phyloP scores from a whole-genome alignment of 2,329 filamentous ascomycete species.

The Fusarium keratoplasticum region DNA sequence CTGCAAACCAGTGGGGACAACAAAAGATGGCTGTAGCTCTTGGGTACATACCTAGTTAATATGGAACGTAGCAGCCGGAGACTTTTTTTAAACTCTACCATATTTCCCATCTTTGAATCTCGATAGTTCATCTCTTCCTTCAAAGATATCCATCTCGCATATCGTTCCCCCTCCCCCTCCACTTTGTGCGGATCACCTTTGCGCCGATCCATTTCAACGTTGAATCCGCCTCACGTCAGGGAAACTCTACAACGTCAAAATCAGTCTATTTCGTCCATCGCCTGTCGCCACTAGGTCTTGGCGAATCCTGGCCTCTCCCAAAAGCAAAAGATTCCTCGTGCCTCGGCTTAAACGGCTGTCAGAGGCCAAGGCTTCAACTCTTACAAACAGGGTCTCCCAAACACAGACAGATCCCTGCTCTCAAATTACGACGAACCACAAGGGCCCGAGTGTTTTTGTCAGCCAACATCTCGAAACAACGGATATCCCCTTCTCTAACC shows the following conservation, averaged over 20 bases:
- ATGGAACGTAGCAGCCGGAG: neutral
- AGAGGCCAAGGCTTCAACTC: neutral
- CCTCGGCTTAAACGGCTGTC: neutral
- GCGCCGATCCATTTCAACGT: neutral
- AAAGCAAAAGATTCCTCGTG: neutral
- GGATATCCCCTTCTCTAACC: neutral
- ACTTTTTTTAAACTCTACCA: neutral
- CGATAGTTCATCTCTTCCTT: neutral
- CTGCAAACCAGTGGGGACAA: neutral
- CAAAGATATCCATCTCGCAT: neutral
- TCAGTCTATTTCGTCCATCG: neutral
- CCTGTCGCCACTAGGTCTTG: neutral
- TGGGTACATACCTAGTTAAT: neutral
- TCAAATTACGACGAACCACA: neutral
- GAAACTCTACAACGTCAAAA: neutral
- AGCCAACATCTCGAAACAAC: neutral
- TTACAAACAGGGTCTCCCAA: neutral
- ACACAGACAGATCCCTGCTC: neutral
- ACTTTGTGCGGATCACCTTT: neutral
- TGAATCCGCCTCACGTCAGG: neutral
- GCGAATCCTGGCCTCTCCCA: neutral
- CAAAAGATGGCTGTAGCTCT: neutral
- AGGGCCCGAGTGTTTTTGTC: neutral
- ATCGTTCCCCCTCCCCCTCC: neutral
- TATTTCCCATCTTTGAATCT: neutral